Conservation (phyloP, 164 flowering plant genomes). For the Warburgia ugandensis region DNA sequence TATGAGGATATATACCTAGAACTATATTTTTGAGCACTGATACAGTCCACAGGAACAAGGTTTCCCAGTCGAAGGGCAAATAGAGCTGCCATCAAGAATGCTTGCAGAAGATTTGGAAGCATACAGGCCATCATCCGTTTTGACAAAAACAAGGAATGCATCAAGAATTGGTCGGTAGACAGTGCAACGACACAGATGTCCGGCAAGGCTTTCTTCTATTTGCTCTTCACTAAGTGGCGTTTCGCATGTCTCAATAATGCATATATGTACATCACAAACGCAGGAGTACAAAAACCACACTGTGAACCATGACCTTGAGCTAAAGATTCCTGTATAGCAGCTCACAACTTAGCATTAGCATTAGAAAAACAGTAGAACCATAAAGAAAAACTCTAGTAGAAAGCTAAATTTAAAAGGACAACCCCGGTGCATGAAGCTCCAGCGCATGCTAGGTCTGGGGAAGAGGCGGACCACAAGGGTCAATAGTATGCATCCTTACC, state of each 20-base stretch:
- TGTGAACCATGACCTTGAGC: constrained; percentile 91
- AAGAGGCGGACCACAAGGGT: too few species aligned
- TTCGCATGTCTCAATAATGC: constrained; percentile 69
- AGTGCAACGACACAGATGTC: constrained; percentile 97
- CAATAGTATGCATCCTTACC: too few species aligned
- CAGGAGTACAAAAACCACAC: constrained; percentile 99
- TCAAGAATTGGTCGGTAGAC: constrained; percentile 94
- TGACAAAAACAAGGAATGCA: constrained; percentile 93
- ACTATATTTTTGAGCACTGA: too few species aligned
- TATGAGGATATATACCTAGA: too few species aligned
- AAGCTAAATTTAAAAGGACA: too few species aligned
- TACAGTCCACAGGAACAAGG: constrained; percentile 93
- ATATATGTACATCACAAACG: constrained; percentile 96
- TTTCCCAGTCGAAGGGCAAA: constrained; percentile 91
- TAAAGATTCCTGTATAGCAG: constrained; percentile 57
- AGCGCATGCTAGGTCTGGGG: too few species aligned
- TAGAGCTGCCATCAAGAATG: constrained; percentile 27
- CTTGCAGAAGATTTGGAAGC: constrained; percentile 30
- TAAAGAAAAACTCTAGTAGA: too few species aligned
- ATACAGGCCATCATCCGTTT: constrained; percentile 69
- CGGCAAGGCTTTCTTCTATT: constrained; percentile 93
- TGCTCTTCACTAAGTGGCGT: constrained; percentile 71
- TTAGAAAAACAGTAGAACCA: not conserved
- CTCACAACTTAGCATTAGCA: not conserved
- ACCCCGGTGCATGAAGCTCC: too few species aligned